phyloP scores from a whole-genome alignment of 768 basidiomycete species.

The Chalciporus sphaerocephalus region DNA sequence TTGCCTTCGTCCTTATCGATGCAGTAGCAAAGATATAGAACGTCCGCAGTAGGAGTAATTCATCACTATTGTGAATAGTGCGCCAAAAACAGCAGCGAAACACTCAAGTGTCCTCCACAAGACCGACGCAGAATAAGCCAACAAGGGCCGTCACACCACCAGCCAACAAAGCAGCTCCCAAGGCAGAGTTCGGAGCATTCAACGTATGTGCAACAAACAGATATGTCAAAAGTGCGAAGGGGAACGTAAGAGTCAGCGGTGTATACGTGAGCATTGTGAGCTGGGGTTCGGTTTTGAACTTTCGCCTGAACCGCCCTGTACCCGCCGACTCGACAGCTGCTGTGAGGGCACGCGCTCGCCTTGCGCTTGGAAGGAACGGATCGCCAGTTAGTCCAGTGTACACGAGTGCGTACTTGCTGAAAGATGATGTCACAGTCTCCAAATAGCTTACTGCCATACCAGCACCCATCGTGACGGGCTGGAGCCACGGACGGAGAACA shows the following conservation, averaged over 20 bases:
- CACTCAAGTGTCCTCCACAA: constrained; percentile 71
- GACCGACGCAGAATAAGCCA: constrained; percentile 76
- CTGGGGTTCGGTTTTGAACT: constrained; percentile 56
- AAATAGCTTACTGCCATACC: constrained; percentile 41
- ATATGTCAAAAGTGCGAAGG: constrained; percentile 79
- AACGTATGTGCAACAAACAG: constrained; percentile 85
- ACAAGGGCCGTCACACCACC: constrained; percentile 79
- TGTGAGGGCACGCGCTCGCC: constrained; percentile 54
- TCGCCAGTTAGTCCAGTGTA: constrained; percentile 77
- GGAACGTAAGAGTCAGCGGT: constrained; percentile 74
- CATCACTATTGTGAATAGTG: constrained; percentile 1
- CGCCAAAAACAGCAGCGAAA: background rate
- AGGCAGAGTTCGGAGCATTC: constrained; percentile 62
- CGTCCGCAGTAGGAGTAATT: constrained; percentile 45
- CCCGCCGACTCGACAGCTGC: constrained; percentile 47
- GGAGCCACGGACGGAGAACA: constrained; percentile 39
- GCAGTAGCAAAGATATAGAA: constrained; percentile 63
- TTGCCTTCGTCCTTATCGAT: constrained; percentile 56
- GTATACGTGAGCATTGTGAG: constrained; percentile 68
- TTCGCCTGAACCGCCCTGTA: constrained; percentile 39
- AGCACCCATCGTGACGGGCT: constrained; percentile 35
- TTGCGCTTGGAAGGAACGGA: constrained; percentile 55
- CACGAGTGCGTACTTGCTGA: constrained; percentile 63
- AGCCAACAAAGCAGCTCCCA: constrained; percentile 71
- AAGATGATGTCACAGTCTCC: constrained; percentile 44